Conservation (phyloP, 2,329 filamentous ascomycete species). For the Colletotrichum ledebouriae region DNA sequence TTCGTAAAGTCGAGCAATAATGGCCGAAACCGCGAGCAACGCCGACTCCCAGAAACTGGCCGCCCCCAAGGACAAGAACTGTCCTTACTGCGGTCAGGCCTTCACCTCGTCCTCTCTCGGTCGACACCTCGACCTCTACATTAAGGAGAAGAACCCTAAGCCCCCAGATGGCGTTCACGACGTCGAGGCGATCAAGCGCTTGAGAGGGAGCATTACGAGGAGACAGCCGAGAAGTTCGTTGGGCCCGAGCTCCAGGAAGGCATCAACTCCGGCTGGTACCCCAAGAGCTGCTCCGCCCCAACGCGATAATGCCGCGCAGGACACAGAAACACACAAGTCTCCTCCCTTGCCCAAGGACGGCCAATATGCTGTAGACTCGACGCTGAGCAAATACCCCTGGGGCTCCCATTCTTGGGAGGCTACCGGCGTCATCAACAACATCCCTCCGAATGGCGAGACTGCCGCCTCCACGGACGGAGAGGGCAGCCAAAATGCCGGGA, state of each 20-base stretch:
- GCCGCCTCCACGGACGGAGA: slow-evolving; percentile 44
- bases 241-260: slow-evolving; percentile 60
- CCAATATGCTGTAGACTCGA: slow-evolving; percentile 59
- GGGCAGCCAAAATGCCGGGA: slow-evolving; percentile 52
- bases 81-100: slow-evolving; percentile 87
- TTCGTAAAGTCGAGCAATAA: slow-evolving; percentile 41
- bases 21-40: slow-evolving; percentile 47
- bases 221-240: slow-evolving; percentile 80
- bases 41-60: slow-evolving; percentile 55
- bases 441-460: slow-evolving; percentile 59
- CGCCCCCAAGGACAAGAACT: slow-evolving; percentile 85
- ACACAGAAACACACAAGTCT: slow-evolving; percentile 53
- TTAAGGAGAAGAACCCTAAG: slow-evolving; percentile 93
- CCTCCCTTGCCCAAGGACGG: slow-evolving; percentile 58
- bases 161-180: slow-evolving; percentile 88
- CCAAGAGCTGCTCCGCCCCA: slow-evolving; percentile 58
- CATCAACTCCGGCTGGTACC: slow-evolving; percentile 70
- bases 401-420: slow-evolving; percentile 77
- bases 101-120: slow-evolving; percentile 96
- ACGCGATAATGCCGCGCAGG: slow-evolving; percentile 42
- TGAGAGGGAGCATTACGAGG: slow-evolving; percentile 88
- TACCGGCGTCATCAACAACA: slow-evolving; percentile 83
- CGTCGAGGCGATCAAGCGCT: slow-evolving; percentile 87
- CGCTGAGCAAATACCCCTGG: slow-evolving; percentile 67
- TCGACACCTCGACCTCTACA: slow-evolving; percentile 93